Percentiles rank a stretch among this genome's conserved stretches.
Conservation (phyloP, 257 asterid species). For the Solanum pimpinellifolium region DNA sequence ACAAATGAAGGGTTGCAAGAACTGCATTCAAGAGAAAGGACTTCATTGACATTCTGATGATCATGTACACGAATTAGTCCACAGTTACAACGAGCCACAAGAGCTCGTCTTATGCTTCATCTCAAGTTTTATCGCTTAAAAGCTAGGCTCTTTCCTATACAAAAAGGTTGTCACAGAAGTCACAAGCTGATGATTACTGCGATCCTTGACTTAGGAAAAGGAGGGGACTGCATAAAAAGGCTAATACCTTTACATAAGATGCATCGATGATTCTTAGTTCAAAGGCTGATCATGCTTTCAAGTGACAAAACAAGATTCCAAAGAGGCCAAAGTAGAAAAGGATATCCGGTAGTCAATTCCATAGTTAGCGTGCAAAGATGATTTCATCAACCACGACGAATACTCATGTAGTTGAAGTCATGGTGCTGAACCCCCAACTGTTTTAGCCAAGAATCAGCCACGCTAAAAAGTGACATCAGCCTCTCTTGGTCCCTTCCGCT, state of each 20-base stretch:
- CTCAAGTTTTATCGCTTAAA: not conserved
- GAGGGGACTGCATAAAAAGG: not conserved
- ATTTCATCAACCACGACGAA: constrained; percentile 30
- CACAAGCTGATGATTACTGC: not conserved
- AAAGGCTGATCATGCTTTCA: not conserved
- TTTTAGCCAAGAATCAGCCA: constrained; percentile 94
- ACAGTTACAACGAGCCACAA: not conserved
- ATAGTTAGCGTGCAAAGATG: not conserved
- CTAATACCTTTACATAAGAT: not conserved
- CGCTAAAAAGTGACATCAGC: constrained; percentile 57
- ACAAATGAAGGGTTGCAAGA: not conserved
- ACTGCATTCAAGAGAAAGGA: not conserved
- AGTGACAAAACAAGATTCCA: not conserved
- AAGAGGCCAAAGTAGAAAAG: not conserved
- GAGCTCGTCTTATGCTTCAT: not conserved
- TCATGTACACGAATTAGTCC: not conserved
- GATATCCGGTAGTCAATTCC: not conserved
- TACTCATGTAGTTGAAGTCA: constrained; percentile 81
- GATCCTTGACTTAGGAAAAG: not conserved
- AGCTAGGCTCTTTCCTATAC: not conserved
- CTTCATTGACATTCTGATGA: not conserved
- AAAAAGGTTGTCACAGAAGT: not conserved
- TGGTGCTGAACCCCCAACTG: constrained; percentile 84
- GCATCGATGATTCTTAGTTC: not conserved
- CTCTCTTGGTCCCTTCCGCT: constrained; percentile 39